Evolutionary conservation across 2,329 filamentous ascomycete genomes (phyloP), one percentile per base, ranked within the genome.

Genomic region (Alternaria postmessia): DNA sequence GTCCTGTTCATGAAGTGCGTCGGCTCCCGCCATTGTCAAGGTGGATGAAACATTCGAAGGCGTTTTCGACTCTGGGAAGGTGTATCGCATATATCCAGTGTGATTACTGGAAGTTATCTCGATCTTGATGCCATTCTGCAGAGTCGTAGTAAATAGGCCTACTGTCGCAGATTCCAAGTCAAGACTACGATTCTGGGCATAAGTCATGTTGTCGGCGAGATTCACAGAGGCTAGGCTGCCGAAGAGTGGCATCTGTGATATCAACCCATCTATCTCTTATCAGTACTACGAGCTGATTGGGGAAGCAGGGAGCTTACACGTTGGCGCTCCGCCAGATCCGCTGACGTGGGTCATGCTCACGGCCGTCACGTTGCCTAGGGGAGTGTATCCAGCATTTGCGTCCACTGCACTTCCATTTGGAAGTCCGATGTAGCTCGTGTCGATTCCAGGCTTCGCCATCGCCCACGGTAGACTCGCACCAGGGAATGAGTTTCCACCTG

Each of bases 171-270:
- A 44, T 48, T 75, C 72, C 1, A 39, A 24, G 20, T 51, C 59
- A 7, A 69, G 34, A 57, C 55, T 57, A 6, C 69, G 63, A 48
- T 71, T 69, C 22, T 73, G 64, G 64, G 64, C 67, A 36, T 74
- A 74, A 0, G 72, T 73, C 44, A 57, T 69, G 54, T 81, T 81
- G 54, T 73, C 72, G 28, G 64, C 66, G 30, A 74, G 57, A 58
- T 81, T 80, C 6, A 81, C 73, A 2, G 66, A 68, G 9, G 66
- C 68, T n/a, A 80, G 61, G 14, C 62, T 68, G 3, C 75, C 77
- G 38, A 59, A 42, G 3, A 81, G 65, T 22, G 71, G 72, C 71
- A 73, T 73, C 39, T 74, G 71, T 11, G 68, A 66, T 5, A 72
- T 56, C 18, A 73, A 42, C 26, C 71, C 72, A 67, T 81, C 55